Conservation (phyloP, 352 stramenopile species). For the Globisporangium paroecandrum region DNA sequence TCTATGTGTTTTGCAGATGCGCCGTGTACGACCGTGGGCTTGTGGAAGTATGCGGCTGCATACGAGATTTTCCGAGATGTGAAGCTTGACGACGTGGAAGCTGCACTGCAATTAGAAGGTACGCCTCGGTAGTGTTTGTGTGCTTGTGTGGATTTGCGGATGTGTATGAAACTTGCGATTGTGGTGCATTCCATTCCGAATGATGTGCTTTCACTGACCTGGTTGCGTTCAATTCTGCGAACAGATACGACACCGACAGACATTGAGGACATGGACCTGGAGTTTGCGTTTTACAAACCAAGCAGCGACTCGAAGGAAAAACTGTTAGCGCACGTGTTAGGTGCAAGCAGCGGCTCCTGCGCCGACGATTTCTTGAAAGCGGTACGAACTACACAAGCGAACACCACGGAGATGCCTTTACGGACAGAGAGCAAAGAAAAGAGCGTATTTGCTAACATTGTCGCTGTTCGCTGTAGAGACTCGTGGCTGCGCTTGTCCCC, state of each 20-base stretch:
- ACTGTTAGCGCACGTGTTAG: conserved; percentile 8
- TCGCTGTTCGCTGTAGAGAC: conserved; percentile 4
- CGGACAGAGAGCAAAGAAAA: too few relatives aligned
- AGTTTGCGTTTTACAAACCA: conserved; percentile 12
- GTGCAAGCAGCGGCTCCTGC: conserved; percentile 10
- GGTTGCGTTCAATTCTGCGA: background rate
- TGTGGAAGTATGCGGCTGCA: conserved; percentile 65
- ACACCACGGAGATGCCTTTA: background rate
- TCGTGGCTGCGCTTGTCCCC: conserved; percentile 18
- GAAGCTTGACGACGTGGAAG: conserved; percentile 54
- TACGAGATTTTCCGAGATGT: conserved; percentile 67
- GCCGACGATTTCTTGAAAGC: conserved; percentile 51
- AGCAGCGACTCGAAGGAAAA: conserved; percentile 4
- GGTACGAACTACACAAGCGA: conserved; percentile 18
- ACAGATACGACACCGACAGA: background rate
- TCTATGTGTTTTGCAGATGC: conserved; percentile 32
- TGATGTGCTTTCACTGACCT: background rate
- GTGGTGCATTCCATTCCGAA: background rate
- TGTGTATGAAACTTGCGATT: background rate
- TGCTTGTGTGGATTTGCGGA: background rate
- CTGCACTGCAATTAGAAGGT: conserved; percentile 59
- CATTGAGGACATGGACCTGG: background rate
- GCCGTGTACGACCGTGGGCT: conserved; percentile 56
- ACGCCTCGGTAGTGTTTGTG: background rate
- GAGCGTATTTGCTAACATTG: background rate